Evolutionary conservation across 768 basidiomycete species (phyloP).

Genomic region (Amanita polypyramis): DNA sequence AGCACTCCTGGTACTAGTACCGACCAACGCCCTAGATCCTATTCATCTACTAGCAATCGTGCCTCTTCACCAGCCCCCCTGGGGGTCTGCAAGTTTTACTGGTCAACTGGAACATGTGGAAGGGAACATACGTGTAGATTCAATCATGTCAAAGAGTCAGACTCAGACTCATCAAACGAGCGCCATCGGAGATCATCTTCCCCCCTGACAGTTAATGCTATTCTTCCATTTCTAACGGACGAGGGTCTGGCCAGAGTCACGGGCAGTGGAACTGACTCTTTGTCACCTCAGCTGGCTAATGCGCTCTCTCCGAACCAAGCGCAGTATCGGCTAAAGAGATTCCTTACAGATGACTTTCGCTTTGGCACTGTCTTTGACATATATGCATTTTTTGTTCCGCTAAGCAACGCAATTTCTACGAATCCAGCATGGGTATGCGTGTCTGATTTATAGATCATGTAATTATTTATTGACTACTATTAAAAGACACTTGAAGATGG

Average conservation of each 20-base stretch:
- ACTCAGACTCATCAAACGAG: conserved; percentile 4
- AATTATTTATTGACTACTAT: no score
- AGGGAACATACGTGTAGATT: conserved; percentile 35
- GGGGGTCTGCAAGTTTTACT: conserved; percentile 37
- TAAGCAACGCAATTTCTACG: conserved; percentile 27
- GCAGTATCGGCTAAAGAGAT: conserved; percentile 33
- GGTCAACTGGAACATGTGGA: conserved; percentile 36
- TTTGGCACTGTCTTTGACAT: conserved; percentile 31
- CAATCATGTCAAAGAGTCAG: conserved; percentile 25
- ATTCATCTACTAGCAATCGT: conserved; percentile 5
- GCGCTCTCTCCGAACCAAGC: conserved; percentile 34
- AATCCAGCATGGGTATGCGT: conserved; percentile 32
- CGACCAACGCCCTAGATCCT: not conserved
- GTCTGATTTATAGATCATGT: not conserved
- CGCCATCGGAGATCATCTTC: not conserved
- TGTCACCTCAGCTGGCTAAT: conserved; percentile 23
- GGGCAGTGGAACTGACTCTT: conserved; percentile 31
- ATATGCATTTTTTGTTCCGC: conserved; percentile 31
- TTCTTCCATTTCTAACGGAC: conserved; percentile 36
- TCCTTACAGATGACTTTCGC: conserved; percentile 29
- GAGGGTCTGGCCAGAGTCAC: conserved; percentile 33
- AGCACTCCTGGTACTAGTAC: not conserved
- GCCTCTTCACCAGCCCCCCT: conserved; percentile 14
- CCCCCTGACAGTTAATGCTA: conserved; percentile 11
- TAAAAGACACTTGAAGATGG: conserved; percentile 36